Conservation (phyloP, 2,329 filamentous ascomycete species). For the Xylariaceae sp. region DNA sequence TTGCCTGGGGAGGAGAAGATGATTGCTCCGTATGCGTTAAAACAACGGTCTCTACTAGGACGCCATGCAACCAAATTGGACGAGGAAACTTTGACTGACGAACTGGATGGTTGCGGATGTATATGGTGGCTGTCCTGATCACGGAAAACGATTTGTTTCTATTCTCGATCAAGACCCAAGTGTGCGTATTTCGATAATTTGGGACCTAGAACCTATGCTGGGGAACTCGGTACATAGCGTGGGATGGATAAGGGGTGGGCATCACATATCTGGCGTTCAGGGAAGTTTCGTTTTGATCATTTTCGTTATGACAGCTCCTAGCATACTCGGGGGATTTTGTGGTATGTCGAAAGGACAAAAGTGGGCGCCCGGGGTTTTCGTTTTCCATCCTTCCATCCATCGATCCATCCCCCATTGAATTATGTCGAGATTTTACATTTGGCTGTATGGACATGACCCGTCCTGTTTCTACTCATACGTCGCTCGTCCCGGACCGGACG, state of each 20-base stretch:
- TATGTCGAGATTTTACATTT: neutral
- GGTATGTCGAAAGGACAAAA: neutral
- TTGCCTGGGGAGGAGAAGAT: slow-evolving; percentile 22
- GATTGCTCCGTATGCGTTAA: neutral
- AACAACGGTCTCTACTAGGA: slow-evolving; percentile 2
- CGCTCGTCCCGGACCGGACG: no score
- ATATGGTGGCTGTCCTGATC: slow-evolving; percentile 47
- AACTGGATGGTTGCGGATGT: slow-evolving; percentile 49
- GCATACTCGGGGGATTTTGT: neutral
- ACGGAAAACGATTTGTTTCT: slow-evolving; percentile 7
- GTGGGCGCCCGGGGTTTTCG: neutral
- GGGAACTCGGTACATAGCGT: slow-evolving; percentile 17
- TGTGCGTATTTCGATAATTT: slow-evolving; percentile 7
- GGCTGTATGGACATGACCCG: neutral
- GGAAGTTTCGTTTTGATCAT: neutral
- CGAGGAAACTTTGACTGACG: slow-evolving; percentile 20
- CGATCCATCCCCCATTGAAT: no score
- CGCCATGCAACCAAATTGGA: slow-evolving; percentile 13
- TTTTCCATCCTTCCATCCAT: neutral
- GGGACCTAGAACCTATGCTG: neutral
- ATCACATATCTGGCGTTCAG: slow-evolving; percentile 16
- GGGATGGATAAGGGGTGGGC: slow-evolving; percentile 9
- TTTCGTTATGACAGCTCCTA: neutral
- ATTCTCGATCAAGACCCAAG: neutral
- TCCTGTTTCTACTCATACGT: neutral